These are phyloP conservation scores for Cryptosporidium canis DNA, from an alignment of 169 alveolate species.

Conservation along the genomic window DNA sequence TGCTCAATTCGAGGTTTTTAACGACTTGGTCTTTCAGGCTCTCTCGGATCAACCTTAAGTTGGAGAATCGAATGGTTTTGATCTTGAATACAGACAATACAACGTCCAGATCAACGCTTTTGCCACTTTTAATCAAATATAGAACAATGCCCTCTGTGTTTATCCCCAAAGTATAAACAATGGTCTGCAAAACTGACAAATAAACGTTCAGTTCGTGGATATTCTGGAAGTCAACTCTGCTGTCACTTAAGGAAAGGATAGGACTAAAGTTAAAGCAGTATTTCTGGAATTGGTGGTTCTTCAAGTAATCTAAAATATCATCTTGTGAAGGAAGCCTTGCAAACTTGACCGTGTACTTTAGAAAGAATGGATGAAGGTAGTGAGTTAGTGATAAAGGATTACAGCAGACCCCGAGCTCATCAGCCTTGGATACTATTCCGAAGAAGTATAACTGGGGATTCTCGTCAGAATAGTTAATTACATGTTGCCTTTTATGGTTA, in stretches of 20 bases:
- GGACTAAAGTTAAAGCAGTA: neutral
- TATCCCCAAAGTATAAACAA: neutral
- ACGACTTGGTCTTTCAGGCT: slow-evolving; percentile 1
- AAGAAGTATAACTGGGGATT: neutral
- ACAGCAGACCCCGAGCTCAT: neutral
- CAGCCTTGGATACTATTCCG: slow-evolving; percentile 35
- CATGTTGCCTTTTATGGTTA: slow-evolving; percentile 28
- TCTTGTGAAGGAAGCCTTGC: slow-evolving; percentile 21
- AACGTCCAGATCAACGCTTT: neutral
- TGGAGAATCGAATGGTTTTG: neutral
- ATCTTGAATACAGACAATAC: slow-evolving; percentile 10
- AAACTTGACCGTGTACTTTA: neutral
- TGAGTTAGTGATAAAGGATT: neutral
- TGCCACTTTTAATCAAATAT: neutral
- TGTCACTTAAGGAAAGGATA: neutral
- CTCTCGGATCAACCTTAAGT: slow-evolving; percentile 2
- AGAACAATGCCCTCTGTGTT: slow-evolving; percentile 31
- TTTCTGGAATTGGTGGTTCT: neutral
- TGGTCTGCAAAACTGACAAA: neutral
- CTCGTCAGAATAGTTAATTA: neutral
- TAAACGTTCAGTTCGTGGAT: neutral
- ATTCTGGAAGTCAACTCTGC: neutral
- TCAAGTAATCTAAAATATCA: neutral
- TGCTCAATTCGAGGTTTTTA: neutral
- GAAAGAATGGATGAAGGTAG: neutral